Percentiles rank a stretch among this genome's conserved stretches.
Evolutionary conservation across 441 rosid genomes (phyloP).

Genomic region (Pelargonium myrrhifolium): DNA sequence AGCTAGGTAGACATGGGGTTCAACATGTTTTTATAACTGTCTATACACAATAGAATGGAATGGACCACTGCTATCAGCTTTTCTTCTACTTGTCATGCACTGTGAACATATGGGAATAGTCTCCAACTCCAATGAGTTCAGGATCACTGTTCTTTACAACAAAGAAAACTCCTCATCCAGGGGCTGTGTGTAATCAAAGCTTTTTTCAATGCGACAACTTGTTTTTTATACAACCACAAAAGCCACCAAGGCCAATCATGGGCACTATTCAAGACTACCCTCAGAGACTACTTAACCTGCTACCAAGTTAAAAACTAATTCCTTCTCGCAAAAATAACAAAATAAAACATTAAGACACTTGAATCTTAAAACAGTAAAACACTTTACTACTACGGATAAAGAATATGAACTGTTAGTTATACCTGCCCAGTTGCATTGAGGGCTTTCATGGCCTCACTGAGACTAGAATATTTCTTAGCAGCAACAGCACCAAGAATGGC

Average conservation of each 20-base stretch:
- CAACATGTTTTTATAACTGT: too few species aligned
- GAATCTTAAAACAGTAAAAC: background rate
- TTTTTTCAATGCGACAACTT: too few species aligned
- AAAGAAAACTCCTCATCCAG: too few species aligned
- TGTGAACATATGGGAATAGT: too few species aligned
- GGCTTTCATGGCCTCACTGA: constrained; percentile 75
- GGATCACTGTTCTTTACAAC: too few species aligned
- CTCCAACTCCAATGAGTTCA: too few species aligned
- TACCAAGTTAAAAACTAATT: background rate
- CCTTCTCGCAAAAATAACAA: background rate
- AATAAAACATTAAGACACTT: background rate
- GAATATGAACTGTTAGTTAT: constrained; percentile 7
- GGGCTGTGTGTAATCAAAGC: too few species aligned
- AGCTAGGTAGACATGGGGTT: background rate
- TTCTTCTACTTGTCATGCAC: background rate
- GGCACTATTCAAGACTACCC: background rate
- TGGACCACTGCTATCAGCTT: too few species aligned
- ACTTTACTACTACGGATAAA: background rate
- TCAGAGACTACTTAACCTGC: background rate
- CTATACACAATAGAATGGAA: background rate
- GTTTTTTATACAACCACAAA: too few species aligned
- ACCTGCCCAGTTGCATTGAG: constrained; percentile 88
- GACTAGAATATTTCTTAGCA: constrained; percentile 54
- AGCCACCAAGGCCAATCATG: too few species aligned
- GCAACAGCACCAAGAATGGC: constrained; percentile 93